Conservation (phyloP, 2,329 filamentous ascomycete species). For the Scedosporium boydii region DNA sequence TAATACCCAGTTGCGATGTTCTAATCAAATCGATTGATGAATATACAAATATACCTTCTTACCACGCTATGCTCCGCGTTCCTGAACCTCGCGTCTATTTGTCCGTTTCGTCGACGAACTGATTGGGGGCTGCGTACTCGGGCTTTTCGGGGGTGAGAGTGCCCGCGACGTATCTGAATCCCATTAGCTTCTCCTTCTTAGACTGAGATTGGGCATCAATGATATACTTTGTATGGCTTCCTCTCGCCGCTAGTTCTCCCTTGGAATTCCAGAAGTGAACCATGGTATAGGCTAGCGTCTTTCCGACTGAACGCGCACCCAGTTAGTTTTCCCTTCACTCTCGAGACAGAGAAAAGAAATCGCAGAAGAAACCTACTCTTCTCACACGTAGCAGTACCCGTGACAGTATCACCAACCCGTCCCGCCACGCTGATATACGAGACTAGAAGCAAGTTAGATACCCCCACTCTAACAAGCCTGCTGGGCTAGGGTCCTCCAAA, state of each 20-base stretch:
- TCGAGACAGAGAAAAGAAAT: not conserved
- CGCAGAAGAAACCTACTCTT: constrained; percentile 36
- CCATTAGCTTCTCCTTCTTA: not conserved
- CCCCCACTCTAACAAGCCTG: not conserved
- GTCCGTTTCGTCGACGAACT: constrained; percentile 25
- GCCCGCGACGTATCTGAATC: constrained; percentile 30
- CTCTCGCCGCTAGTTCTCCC: constrained; percentile 50
- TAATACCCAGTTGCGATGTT: not conserved
- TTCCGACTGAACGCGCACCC: constrained; percentile 39
- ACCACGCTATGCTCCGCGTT: not conserved
- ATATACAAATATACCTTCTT: not conserved
- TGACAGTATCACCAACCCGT: constrained; percentile 44
- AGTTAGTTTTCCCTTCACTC: not conserved
- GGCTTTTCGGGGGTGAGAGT: constrained; percentile 26
- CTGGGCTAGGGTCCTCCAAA: constrained; percentile 15
- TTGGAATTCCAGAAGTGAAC: constrained; percentile 49
- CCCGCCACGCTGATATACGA: constrained; percentile 53
- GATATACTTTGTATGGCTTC: constrained; percentile 56
- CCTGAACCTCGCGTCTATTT: constrained; percentile 9
- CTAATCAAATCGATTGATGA: not conserved
- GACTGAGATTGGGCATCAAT: not conserved
- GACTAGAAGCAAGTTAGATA: constrained; percentile 29
- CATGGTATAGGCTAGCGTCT: constrained; percentile 51
- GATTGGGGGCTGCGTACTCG: constrained; percentile 23
- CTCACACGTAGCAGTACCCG: constrained; percentile 48